Base-by-base conservation (phyloP, 805 yeast genomes). In the Kodamaea jinghongensis region DNA sequence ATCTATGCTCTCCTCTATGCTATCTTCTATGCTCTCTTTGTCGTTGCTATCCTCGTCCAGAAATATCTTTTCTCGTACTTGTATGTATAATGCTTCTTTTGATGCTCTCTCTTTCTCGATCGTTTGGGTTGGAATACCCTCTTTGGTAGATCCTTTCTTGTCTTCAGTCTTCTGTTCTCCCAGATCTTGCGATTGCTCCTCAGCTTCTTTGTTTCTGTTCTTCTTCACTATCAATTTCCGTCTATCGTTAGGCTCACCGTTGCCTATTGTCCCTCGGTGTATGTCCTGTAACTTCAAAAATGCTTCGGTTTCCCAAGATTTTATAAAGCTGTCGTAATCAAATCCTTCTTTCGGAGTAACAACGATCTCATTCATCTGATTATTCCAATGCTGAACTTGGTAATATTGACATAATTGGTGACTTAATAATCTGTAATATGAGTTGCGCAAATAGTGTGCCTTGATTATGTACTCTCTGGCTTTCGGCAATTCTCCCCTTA, bases 351-450 rank as follows among this genome's bases (percentile, higher is more conserved):
- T 39, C 13, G 47, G 46, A 13, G 54, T 48, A 1, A 55, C 63
- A 6, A 52, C 36, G 6, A 58, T 58, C 25, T 57, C 61, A 31
- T 51, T 50, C 16, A 34, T 17, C n/a, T 44, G 29, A 34, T 47
- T 52, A 39, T 57, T 54, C 54, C 52, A 48, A 51, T 84, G 90
- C 31, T 79, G 79, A 41, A 83, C 56, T 16, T 69, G 63, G 51
- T 82, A 81, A 54, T 81, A 82, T 28, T 79, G 83, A 4, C 89
- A 86, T 26, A 83, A 62, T 47, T 82, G 84, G 57, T 85, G 90
- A 0, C 83, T 72, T 39, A 85, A 60, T 33, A 85, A 63, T 48
- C 91, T 63, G 48, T 78, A 79, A 55, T 80, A 84, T 2, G 88
- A 80, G 56, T 84, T 84, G 72, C 79, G 73, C 5, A 84, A 76